Evolutionary conservation across 2,329 filamentous ascomycete genomes (phyloP).

Genomic region (Passalora sequoiae): DNA sequence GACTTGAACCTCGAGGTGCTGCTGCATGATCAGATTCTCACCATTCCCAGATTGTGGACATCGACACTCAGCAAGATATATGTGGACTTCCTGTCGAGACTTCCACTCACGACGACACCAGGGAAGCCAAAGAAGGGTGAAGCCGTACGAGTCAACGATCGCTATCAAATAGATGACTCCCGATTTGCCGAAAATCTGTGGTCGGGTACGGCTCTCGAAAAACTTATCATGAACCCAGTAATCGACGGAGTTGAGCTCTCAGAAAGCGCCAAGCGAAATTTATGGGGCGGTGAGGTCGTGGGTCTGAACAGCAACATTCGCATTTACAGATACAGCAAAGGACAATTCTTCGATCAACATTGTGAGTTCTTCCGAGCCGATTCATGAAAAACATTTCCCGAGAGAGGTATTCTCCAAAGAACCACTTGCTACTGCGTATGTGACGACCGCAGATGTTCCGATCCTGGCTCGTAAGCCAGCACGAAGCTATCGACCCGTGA

Average conservation of each 20-base stretch:
- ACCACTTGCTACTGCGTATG: no score
- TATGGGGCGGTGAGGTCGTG: slow-evolving; percentile 76
- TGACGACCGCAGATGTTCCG: no score
- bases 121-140: slow-evolving; percentile 73
- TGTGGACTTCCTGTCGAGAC: slow-evolving; percentile 62
- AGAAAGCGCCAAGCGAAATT: slow-evolving; percentile 32
- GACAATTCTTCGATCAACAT: slow-evolving; percentile 89
- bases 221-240: slow-evolving; percentile 46
- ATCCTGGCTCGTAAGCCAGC: no score
- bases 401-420: no score
- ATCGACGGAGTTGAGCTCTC: slow-evolving; percentile 29
- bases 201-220: slow-evolving; percentile 68
- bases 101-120: slow-evolving; percentile 73
- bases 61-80: slow-evolving; percentile 69
- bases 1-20: slow-evolving; percentile 58
- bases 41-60: slow-evolving; percentile 70
- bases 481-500: no score
- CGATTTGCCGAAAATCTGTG: slow-evolving; percentile 71
- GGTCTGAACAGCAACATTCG: slow-evolving; percentile 84
- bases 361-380: slow-evolving; percentile 62
- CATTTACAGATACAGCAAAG: slow-evolving; percentile 78
- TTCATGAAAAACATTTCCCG: no score
- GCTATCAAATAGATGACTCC: slow-evolving; percentile 75
- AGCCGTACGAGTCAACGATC: slow-evolving; percentile 80
- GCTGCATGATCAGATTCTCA: slow-evolving; percentile 63